These are phyloP conservation scores for Fusarium ambrosium DNA, from an alignment of 2,329 filamentous ascomycete genomes.

Conservation along the genomic window DNA sequence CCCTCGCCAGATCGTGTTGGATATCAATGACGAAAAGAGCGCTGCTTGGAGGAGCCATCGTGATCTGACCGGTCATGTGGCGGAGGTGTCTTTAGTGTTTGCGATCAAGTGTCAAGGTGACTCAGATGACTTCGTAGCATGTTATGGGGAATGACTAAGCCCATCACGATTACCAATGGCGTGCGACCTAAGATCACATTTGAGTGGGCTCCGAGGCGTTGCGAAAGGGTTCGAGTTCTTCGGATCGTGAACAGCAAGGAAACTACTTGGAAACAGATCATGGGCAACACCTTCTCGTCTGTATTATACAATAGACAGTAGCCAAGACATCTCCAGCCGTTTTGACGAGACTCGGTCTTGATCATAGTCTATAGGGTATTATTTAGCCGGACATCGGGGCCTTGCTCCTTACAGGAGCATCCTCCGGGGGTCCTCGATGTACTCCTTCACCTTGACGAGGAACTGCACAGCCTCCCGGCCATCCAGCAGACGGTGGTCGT, in stretches of 20 bases:
- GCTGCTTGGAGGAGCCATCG: neutral
- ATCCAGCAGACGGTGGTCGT: constrained; percentile 96
- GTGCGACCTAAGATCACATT: neutral
- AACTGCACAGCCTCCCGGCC: constrained; percentile 97
- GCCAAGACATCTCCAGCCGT: constrained; percentile 4
- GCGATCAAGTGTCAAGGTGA: neutral
- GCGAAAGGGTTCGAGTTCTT: neutral
- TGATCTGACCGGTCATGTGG: neutral
- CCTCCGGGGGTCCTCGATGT: constrained; percentile 92
- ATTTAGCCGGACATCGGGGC: constrained; percentile 10
- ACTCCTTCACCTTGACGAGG: constrained; percentile 97
- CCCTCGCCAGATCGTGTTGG: constrained; percentile 19
- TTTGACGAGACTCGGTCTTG: constrained; percentile 11
- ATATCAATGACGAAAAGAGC: constrained; percentile 31
- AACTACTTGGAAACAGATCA: neutral
- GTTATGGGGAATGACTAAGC: constrained; percentile 13
- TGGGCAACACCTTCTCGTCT: neutral
- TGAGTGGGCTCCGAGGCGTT: neutral
- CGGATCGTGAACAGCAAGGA: neutral
- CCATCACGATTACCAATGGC: neutral
- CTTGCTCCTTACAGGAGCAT: constrained; percentile 77
- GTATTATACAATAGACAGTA: constrained; percentile 32
- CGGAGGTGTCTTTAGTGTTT: neutral
- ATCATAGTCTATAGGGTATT: constrained; percentile 35
- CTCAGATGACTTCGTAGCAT: neutral